Conservation (phyloP, 2,329 filamentous ascomycete genomes). For the Sporothrix brasiliensis region DNA sequence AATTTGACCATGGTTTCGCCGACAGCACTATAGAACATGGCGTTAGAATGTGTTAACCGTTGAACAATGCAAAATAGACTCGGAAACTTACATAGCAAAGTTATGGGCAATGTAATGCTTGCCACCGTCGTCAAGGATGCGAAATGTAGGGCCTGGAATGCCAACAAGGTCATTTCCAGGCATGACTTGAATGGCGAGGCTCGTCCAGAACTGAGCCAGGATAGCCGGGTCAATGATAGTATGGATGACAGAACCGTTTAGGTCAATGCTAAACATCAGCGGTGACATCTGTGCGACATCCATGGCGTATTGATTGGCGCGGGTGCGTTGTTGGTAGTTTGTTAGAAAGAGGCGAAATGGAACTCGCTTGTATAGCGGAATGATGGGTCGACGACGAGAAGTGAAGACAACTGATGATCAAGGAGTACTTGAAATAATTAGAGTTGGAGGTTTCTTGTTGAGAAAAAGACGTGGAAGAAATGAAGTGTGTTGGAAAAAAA, state of each 20-base stretch:
- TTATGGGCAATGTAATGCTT: slow-evolving; percentile 33
- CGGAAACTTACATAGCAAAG: slow-evolving; percentile 27
- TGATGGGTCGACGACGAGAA: too few relatives aligned
- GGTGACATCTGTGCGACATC: slow-evolving; percentile 12
- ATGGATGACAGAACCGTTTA: slow-evolving; percentile 29
- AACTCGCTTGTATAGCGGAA: too few relatives aligned
- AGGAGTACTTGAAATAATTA: too few relatives aligned
- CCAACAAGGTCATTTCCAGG: slow-evolving; percentile 31
- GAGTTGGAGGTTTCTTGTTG: too few relatives aligned
- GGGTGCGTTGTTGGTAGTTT: not conserved
- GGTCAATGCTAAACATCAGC: slow-evolving; percentile 30
- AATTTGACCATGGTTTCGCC: slow-evolving; percentile 32
- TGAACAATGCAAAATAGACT: not conserved
- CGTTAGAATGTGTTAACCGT: not conserved
- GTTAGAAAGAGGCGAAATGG: not conserved
- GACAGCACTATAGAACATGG: slow-evolving; percentile 12
- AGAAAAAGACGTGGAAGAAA: not conserved
- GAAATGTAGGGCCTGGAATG: slow-evolving; percentile 32
- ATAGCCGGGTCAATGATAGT: slow-evolving; percentile 31
- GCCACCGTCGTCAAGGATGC: slow-evolving; percentile 33
- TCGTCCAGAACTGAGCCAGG: slow-evolving; percentile 31
- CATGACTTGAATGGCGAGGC: slow-evolving; percentile 31
- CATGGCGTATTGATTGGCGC: slow-evolving; percentile 15
- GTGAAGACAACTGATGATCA: too few relatives aligned
- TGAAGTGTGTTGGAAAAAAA: not conserved